A percentile compares a stretch with the other conserved stretches of the same genome.
phyloP scores from a whole-genome alignment of 108 stramenopile species.

The Cyclotella sp. region DNA sequence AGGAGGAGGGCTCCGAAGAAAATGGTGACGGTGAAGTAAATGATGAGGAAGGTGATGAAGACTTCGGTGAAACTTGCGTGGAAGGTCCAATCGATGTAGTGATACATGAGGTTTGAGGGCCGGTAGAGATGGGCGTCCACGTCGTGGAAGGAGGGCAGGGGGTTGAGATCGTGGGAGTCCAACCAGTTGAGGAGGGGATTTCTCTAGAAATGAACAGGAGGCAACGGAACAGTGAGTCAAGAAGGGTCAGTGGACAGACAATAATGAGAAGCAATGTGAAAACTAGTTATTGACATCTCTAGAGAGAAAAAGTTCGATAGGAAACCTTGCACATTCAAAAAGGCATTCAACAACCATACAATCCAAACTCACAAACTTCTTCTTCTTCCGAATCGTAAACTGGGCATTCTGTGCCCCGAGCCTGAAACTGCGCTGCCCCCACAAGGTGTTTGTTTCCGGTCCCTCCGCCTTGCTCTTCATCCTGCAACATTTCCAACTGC shows the following conservation, averaged over 20 bases:
- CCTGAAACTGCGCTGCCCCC: not conserved
- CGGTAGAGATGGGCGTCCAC: conserved; percentile 41
- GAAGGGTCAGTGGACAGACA: no score
- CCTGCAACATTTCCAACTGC: not conserved
- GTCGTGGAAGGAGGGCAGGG: not conserved
- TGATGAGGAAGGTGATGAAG: conserved; percentile 32
- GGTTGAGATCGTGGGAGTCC: conserved; percentile 17
- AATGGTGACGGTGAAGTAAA: conserved; percentile 14
- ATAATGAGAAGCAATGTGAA: no score
- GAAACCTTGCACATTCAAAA: no score
- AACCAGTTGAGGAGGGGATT: conserved; percentile 34
- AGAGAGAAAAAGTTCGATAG: no score
- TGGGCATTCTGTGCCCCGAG: not conserved
- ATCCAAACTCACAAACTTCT: conserved; percentile 18
- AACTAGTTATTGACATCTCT: no score
- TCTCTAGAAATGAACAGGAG: conserved; percentile 1
- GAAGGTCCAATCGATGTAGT: conserved; percentile 55
- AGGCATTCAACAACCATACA: no score
- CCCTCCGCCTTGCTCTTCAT: not conserved
- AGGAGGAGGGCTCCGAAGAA: conserved; percentile 24
- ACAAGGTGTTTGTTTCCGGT: conserved; percentile 5
- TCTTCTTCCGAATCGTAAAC: conserved; percentile 26
- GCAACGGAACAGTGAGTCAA: no score
- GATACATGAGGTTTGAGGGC: conserved; percentile 24
- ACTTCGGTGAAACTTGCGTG: conserved; percentile 29